Evolutionary conservation across 73 alveolate genomes (phyloP).

Genomic region (Strombidium stylifer): DNA sequence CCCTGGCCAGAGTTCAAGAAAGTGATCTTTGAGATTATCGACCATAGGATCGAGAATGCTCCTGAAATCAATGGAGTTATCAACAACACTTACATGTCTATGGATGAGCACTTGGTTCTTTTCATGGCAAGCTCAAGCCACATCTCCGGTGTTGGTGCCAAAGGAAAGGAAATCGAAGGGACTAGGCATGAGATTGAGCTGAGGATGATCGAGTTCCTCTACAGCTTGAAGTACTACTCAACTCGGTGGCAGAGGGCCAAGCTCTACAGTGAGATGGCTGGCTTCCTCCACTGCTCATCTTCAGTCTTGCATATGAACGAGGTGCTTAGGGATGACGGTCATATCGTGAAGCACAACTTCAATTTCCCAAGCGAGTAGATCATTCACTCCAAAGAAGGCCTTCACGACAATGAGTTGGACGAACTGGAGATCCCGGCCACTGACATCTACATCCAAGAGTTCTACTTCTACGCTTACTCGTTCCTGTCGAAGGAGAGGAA

Average conservation of each 20-base stretch:
- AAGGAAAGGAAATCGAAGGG: conserved; percentile 6
- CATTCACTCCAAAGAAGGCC: neutral
- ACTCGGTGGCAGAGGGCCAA: conserved; percentile 41
- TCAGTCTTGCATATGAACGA: neutral
- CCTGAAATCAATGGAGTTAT: conserved; percentile 36
- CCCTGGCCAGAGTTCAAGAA: conserved; percentile 48
- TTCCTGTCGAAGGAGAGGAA: conserved; percentile 11
- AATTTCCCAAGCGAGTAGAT: conserved; percentile 5
- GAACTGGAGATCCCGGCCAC: conserved; percentile 5
- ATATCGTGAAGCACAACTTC: neutral
- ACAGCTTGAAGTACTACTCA: conserved; percentile 28
- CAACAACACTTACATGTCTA: conserved; percentile 8
- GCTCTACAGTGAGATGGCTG: too few relatives aligned
- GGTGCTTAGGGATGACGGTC: too few relatives aligned
- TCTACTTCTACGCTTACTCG: conserved; percentile 35
- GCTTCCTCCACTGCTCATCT: neutral
- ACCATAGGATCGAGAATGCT: conserved; percentile 25
- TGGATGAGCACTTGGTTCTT: conserved; percentile 28
- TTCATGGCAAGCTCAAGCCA: too few relatives aligned
- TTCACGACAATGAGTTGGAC: neutral
- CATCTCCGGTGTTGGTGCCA: too few relatives aligned
- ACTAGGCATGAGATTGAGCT: conserved; percentile 15
- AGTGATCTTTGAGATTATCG: conserved; percentile 9
- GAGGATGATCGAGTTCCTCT: conserved; percentile 17
- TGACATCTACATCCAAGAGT: conserved; percentile 43